A percentile compares a stretch with the other conserved stretches of the same genome.
Conservation (phyloP, 2,329 filamentous ascomycete genomes). For the Colletotrichum cordylinicola region DNA sequence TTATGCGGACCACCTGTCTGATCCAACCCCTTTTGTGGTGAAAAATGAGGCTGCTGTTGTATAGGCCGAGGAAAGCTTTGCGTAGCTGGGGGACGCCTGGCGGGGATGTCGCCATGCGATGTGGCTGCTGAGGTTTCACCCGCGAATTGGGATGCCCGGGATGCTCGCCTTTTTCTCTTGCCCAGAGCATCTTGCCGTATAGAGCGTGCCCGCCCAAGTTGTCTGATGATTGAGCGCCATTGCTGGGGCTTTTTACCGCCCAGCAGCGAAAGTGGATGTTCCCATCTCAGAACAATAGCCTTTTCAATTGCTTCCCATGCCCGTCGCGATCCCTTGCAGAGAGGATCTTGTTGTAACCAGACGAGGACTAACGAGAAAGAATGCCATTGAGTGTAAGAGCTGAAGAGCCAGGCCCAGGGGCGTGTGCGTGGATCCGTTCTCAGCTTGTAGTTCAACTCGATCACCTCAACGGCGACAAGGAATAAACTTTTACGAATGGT, state of each 20-base stretch:
- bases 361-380: background rate
- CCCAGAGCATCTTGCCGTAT: background rate
- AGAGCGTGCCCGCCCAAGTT: background rate
- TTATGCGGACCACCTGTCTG: background rate
- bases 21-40: background rate
- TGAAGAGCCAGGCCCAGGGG: background rate
- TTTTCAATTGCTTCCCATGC: background rate
- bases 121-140: background rate
- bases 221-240: background rate
- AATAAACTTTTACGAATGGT: background rate
- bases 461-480: background rate
- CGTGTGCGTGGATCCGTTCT: background rate
- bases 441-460: background rate
- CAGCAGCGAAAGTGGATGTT: background rate
- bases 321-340: background rate
- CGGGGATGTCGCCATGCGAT: background rate
- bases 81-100: background rate
- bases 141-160: background rate
- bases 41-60: background rate
- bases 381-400: background rate
- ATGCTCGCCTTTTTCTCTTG: background rate
- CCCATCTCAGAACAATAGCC: background rate
- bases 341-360: background rate
- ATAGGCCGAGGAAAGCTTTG: background rate
- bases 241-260: background rate